Evolutionary conservation across 345 rosid genomes (phyloP).

Genomic region (Acer yangbiense): DNA sequence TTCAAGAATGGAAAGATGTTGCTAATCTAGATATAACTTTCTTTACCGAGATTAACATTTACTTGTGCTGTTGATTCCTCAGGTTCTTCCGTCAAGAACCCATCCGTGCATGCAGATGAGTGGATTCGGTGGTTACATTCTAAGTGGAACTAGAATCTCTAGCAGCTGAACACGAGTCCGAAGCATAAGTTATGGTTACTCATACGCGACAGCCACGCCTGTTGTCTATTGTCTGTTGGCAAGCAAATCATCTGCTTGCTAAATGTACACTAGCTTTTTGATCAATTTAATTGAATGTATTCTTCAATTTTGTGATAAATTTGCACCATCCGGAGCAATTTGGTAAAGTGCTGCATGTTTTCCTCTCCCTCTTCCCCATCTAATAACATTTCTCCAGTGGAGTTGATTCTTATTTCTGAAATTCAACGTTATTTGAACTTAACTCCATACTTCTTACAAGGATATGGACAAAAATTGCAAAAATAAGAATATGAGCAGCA

Average conservation of each 20-base stretch:
- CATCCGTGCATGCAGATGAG: constrained; percentile 97
- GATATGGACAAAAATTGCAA: no score
- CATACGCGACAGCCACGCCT: neutral
- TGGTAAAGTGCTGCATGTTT: neutral
- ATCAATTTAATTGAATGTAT: neutral
- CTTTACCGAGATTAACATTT: neutral
- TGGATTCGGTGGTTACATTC: constrained; percentile 77
- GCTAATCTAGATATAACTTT: neutral
- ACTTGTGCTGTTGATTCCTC: neutral
- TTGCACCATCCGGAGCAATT: neutral
- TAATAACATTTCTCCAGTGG: no score
- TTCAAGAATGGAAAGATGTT: neutral
- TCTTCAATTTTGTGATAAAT: neutral
- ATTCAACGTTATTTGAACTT: no score
- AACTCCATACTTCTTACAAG: no score
- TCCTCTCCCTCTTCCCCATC: neutral
- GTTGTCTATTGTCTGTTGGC: neutral
- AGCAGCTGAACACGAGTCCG: constrained; percentile 20
- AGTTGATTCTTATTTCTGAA: no score
- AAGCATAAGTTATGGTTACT: neutral
- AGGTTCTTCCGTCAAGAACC: constrained; percentile 94
- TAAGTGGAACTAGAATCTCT: constrained; percentile 73
- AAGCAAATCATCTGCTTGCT: neutral
- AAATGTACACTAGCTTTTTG: neutral
- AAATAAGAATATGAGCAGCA: no score